phyloP scores from a whole-genome alignment of 768 basidiomycete genomes.

The Phlebiopsis gigantea region DNA sequence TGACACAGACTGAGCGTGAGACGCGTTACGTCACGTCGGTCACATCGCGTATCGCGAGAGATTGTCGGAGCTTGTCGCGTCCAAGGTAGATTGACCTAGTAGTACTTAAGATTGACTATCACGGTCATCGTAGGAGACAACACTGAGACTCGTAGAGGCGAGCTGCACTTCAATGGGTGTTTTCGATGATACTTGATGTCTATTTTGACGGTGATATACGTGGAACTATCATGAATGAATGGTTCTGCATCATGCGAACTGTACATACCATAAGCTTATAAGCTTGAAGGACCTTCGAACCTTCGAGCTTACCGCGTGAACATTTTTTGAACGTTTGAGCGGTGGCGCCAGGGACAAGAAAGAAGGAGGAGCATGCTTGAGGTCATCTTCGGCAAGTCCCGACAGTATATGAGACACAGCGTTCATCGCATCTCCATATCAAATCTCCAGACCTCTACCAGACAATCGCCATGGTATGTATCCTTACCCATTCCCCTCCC shows the following conservation, averaged over 20 bases:
- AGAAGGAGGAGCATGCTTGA: not conserved
- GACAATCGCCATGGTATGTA: constrained; percentile 7
- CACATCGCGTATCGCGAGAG: not conserved
- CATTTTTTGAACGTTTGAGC: too few relatives aligned
- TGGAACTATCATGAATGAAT: not conserved
- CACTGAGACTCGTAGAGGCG: too few relatives aligned
- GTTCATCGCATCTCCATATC: not conserved
- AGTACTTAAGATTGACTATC: too few relatives aligned
- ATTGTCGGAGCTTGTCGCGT: not conserved
- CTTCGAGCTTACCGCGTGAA: not conserved
- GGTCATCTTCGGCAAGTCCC: constrained; percentile 8
- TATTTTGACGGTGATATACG: too few relatives aligned
- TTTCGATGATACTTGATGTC: too few relatives aligned
- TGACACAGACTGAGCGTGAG: not conserved
- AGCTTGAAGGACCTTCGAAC: not conserved
- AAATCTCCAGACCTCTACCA: not conserved
- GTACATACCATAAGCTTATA: not conserved
- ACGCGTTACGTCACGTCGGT: not conserved
- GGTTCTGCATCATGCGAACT: not conserved
- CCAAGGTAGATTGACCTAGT: not conserved
- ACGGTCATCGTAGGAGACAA: too few relatives aligned
- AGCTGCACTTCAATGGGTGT: too few relatives aligned
- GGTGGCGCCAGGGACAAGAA: too few relatives aligned
- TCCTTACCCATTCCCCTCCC: not conserved
- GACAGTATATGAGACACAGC: constrained; percentile 4